Conservation (phyloP, 1,284 basidiomycete species). For the Inonotus hispidus region DNA sequence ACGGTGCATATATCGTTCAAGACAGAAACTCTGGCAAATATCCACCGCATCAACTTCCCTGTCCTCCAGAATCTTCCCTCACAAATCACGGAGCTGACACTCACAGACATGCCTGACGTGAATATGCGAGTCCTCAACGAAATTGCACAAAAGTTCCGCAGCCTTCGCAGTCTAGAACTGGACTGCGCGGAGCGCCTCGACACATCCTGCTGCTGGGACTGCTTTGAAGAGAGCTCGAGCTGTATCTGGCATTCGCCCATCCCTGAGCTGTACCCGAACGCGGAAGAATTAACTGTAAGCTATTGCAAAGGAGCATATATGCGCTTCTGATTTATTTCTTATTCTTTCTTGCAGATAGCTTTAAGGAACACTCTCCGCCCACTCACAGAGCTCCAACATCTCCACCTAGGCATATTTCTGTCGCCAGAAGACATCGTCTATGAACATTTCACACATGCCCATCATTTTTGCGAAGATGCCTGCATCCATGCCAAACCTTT, state of each 20-base stretch:
- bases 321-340: neutral
- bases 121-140: conserved; percentile 40
- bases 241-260: conserved; percentile 57
- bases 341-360: conserved; percentile 14
- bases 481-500: neutral
- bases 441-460: conserved; percentile 36
- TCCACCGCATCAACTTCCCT: conserved; percentile 22
- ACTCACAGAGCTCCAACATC: conserved; percentile 41
- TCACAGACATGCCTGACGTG: conserved; percentile 50
- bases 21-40: conserved; percentile 22
- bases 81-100: conserved; percentile 34
- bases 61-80: conserved; percentile 26
- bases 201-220: conserved; percentile 50
- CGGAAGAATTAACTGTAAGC: conserved; percentile 45
- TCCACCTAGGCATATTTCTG: conserved; percentile 56
- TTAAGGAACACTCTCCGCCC: conserved; percentile 29
- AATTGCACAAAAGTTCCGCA: conserved; percentile 42
- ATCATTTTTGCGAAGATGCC: neutral
- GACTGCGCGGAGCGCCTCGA: conserved; percentile 55
- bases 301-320: conserved; percentile 5
- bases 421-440: conserved; percentile 41
- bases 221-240: conserved; percentile 54
- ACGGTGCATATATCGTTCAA: conserved; percentile 12
- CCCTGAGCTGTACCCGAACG: conserved; percentile 41
- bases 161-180: conserved; percentile 42